Conservation (phyloP, 1,139 yeast species). For the Geotrichum citri-aurantii region DNA sequence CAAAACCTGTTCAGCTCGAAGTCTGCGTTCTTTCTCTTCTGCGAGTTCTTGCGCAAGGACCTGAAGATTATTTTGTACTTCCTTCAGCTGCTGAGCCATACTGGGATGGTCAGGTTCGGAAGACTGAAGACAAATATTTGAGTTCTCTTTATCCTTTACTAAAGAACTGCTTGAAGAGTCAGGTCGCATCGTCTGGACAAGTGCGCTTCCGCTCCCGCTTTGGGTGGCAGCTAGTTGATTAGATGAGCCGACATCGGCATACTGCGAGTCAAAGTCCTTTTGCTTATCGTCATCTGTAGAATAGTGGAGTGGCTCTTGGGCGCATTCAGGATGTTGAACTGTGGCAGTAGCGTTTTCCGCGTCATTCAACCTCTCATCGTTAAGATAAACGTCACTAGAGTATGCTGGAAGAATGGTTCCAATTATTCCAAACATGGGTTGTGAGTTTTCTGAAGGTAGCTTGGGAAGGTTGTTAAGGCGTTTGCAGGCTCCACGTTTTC, state of each 20-base stretch:
- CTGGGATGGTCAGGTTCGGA: not conserved
- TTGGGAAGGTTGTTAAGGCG: not conserved
- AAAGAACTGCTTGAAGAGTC: too few relatives aligned
- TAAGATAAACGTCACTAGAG: not conserved
- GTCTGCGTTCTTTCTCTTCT: not conserved
- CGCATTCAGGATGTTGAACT: not conserved
- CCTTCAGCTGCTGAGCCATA: not conserved
- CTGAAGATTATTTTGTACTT: not conserved
- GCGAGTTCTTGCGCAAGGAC: not conserved
- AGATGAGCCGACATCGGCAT: not conserved
- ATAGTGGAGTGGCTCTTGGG: not conserved
- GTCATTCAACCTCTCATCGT: not conserved
- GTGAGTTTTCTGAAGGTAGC: not conserved
- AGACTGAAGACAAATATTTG: not conserved
- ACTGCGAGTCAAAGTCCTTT: not conserved
- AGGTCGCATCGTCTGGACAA: not conserved
- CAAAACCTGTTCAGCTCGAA: not conserved
- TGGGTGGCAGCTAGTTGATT: not conserved
- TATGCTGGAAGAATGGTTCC: not conserved
- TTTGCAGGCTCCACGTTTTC: not conserved
- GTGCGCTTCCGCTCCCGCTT: not conserved
- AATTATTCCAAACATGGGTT: not conserved
- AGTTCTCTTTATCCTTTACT: too few relatives aligned
- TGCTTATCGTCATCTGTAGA: not conserved
- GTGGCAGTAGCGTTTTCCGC: not conserved